Conservation (phyloP, 768 basidiomycete species). For the Heimioporus sp. region DNA sequence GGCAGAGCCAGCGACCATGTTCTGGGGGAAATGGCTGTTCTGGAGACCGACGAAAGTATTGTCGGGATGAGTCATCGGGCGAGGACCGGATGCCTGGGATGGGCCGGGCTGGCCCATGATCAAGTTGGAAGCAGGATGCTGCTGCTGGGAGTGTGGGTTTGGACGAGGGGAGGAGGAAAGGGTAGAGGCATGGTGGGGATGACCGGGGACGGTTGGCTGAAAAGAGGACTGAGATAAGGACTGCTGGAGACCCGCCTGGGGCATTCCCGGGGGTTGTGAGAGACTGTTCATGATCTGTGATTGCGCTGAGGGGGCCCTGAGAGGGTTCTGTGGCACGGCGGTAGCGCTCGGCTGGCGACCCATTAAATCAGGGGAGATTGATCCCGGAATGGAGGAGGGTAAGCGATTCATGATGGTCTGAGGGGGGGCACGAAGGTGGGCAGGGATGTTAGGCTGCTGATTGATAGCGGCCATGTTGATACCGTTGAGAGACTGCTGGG, state of each 20-base stretch:
- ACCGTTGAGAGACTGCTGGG: constrained; percentile 33
- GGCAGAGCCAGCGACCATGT: constrained; percentile 31
- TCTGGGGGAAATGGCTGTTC: constrained; percentile 32
- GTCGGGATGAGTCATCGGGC: constrained; percentile 47
- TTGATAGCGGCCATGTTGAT: constrained; percentile 45
- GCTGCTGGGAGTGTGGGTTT: constrained; percentile 26
- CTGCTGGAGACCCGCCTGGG: constrained; percentile 29
- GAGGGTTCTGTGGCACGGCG: constrained; percentile 41
- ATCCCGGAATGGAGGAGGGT: constrained; percentile 32
- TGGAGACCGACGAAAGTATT: constrained; percentile 44
- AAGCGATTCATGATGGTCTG: constrained; percentile 34
- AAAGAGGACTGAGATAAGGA: constrained; percentile 32
- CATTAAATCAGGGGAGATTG: constrained; percentile 45
- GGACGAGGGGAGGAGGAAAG: constrained; percentile 32
- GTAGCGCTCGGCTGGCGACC: constrained; percentile 38
- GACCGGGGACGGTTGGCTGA: constrained; percentile 21
- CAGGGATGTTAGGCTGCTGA: constrained; percentile 40
- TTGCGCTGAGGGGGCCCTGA: constrained; percentile 43
- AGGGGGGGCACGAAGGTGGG: constrained; percentile 32
- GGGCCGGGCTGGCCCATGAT: constrained; percentile 31
- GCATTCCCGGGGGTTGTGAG: constrained; percentile 33
- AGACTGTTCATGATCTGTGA: constrained; percentile 49
- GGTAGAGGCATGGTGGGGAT: constrained; percentile 30
- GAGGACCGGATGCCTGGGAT: constrained; percentile 27
- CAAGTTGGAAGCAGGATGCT: constrained; percentile 25